Conservation (phyloP, 306 rosid genomes). For the Senna siamea region DNA sequence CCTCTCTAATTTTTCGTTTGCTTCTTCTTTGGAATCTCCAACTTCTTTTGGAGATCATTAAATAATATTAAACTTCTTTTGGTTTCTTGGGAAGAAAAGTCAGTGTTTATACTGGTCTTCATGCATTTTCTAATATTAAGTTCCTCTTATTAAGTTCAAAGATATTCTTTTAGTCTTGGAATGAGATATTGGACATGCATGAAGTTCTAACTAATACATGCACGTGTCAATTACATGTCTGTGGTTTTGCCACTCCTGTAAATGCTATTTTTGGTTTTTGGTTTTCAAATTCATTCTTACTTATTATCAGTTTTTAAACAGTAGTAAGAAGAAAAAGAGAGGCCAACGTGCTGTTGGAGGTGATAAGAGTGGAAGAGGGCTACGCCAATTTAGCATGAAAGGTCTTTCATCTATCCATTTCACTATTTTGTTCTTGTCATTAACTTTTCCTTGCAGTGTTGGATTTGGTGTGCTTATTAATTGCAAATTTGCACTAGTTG, state of each 20-base stretch:
- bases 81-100: not conserved
- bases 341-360: constrained; percentile 93
- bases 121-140: not conserved
- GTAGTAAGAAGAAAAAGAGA: constrained; percentile 94
- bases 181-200: constrained; percentile 25
- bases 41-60: too few relatives aligned
- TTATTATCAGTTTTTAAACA: constrained; percentile 35
- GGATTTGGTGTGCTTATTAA: constrained; percentile 7
- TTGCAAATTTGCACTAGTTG: constrained; percentile 13
- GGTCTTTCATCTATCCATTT: constrained; percentile 52
- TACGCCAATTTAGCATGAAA: constrained; percentile 99
- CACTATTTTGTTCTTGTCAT: constrained; percentile 5
- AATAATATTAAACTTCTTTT: not conserved
- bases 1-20: too few relatives aligned
- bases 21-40: too few relatives aligned
- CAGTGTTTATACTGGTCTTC: not conserved
- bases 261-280: constrained; percentile 11
- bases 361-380: constrained; percentile 97
- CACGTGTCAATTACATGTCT: constrained; percentile 9
- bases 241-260: constrained; percentile 16
- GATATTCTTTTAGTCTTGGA: constrained; percentile 1
- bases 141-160: not conserved
- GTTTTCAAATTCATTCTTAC: constrained; percentile 22
- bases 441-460: constrained; percentile 16
- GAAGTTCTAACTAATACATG: constrained; percentile 22